A percentile compares a stretch with the other conserved stretches of the same genome.
phyloP scores from a whole-genome alignment of 805 yeast genomes.

The Scheffersomyces ergatensis region DNA sequence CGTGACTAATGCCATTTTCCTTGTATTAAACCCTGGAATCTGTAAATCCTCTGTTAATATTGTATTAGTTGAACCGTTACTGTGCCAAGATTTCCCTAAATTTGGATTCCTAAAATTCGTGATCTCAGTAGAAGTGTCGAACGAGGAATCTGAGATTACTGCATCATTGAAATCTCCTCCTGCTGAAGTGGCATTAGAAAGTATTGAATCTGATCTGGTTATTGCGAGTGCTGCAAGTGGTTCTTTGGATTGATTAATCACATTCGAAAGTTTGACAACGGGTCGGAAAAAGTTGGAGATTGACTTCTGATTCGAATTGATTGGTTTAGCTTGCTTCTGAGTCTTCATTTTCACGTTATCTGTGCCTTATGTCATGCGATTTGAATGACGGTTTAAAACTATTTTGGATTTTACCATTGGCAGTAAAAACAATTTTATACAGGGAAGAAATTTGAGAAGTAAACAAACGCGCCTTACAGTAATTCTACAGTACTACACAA shows the following conservation, averaged over 20 bases:
- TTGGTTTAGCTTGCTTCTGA: background rate
- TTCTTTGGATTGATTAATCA: background rate
- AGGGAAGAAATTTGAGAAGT: too few species aligned
- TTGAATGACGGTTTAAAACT: too few species aligned
- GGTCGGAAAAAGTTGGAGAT: slow-evolving; percentile 26
- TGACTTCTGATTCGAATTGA: slow-evolving; percentile 16
- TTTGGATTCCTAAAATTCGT: slow-evolving; percentile 34
- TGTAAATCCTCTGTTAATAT: background rate
- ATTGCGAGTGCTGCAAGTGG: slow-evolving; percentile 1
- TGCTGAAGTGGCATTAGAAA: slow-evolving; percentile 14
- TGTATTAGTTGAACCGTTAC: background rate
- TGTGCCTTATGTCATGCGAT: too few species aligned
- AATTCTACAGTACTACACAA: too few species aligned
- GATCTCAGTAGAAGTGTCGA: slow-evolving; percentile 33
- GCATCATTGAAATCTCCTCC: slow-evolving; percentile 27
- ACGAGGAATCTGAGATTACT: slow-evolving; percentile 31
- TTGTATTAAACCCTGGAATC: background rate
- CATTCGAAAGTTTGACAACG: background rate
- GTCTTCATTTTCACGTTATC: background rate
- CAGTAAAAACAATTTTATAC: too few species aligned
- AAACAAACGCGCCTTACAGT: too few species aligned
- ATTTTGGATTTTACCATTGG: too few species aligned
- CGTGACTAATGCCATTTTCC: background rate
- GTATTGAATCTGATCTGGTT: slow-evolving; percentile 17
- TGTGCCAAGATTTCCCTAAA: background rate